These are phyloP conservation scores for Paramyrothecium roridum DNA, from an alignment of 2,329 filamentous ascomycete species.

Conservation along the genomic window DNA sequence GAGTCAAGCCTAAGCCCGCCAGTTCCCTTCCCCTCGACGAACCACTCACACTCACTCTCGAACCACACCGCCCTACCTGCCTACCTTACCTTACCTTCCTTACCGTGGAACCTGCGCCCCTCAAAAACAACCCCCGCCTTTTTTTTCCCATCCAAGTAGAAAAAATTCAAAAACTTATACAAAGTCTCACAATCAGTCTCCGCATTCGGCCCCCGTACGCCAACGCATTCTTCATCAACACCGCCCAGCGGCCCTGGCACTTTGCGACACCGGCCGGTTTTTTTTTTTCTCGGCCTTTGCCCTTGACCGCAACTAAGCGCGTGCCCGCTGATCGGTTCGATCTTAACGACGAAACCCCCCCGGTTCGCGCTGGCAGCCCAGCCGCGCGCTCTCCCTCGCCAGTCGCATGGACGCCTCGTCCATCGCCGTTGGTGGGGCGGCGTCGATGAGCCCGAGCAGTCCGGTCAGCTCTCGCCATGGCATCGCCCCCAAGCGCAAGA, in stretches of 20 bases:
- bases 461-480: slow-evolving; percentile 49
- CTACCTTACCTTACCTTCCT: background rate
- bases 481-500: slow-evolving; percentile 53
- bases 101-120: no score
- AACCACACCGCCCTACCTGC: background rate
- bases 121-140: background rate
- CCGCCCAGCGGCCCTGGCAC: slow-evolving; percentile 18
- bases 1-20: background rate
- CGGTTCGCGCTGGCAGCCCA: background rate
- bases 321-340: background rate
- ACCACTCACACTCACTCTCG: background rate
- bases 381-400: slow-evolving; percentile 1
- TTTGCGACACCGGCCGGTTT: slow-evolving; percentile 23
- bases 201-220: slow-evolving; percentile 26
- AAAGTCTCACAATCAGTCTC: slow-evolving; percentile 17
- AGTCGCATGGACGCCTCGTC: slow-evolving; percentile 47
- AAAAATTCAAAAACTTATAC: slow-evolving; percentile 10
- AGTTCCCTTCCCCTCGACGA: background rate
- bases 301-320: slow-evolving; percentile 7
- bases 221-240: slow-evolving; percentile 13
- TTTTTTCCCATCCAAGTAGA: slow-evolving; percentile 8
- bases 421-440: slow-evolving; percentile 42
- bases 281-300: slow-evolving; percentile 9
- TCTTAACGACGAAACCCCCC: background rate
- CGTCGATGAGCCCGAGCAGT: slow-evolving; percentile 53